Base-by-base conservation (phyloP, 1,139 yeast species). In the Yamadazyma dendronema region DNA sequence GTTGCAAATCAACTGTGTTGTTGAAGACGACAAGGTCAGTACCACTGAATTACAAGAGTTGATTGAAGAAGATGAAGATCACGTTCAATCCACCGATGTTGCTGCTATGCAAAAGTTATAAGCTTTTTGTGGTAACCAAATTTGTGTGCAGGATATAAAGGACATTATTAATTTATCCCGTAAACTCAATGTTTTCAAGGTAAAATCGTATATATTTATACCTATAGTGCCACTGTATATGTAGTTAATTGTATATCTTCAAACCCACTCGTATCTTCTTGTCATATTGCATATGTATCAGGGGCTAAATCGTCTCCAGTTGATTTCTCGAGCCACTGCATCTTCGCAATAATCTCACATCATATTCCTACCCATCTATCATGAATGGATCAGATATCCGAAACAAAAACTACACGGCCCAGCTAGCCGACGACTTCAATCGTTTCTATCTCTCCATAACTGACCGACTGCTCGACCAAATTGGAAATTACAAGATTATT, bases 31-130 rank as follows among this genome's bases (percentile, higher is more conserved):
- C 55, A 84, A 84, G 80, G 96, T 92, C 54, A 86, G 96, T 48
- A 63, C 88, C 59, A 96, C 85, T 56, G 97, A 86, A 42, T 84
- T 92, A 65, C 95, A 89, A 75, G 77, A 68, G 52, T 53, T 54
- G 42, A 83, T 92, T 59, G 96, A 88, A 77, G 97, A 84, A 62
- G 95, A 85, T 67, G 98, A 92, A 80, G 98, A 92, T 77, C 94
- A 89, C 76, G 97, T 92, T 61, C 98, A 92, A 81, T 90, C 97
- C 56, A 84, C 96, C 52, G 97, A 90, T 72, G 69, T 90, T 68
- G 96, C 95, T 73, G 97, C 97, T 72, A 90, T 90, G 97, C 87
- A 79, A 74, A 90, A 90, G 78, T 81, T 90, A 74, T 90, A 88
- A 17, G 14, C 30, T 19, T 4, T 15, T n/a, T 9, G 4, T 28